A percentile compares a stretch with the other conserved stretches of the same genome.
Conservation (phyloP, 2,329 filamentous ascomycete genomes). For the Macrophomina tecta region DNA sequence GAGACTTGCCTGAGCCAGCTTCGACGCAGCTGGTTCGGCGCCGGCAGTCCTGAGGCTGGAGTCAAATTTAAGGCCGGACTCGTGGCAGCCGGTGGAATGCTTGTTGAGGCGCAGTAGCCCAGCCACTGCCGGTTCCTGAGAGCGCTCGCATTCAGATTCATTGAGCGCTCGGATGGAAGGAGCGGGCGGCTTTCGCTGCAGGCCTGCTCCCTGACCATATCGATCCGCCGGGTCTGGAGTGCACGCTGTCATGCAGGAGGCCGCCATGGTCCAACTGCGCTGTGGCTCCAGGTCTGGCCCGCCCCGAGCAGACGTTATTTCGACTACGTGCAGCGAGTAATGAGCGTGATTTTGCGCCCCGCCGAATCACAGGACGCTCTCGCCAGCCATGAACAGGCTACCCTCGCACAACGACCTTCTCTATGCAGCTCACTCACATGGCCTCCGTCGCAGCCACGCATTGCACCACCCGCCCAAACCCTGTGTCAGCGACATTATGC, state of each 20-base stretch:
- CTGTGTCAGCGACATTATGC: constrained; percentile 21
- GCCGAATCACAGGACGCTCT: constrained; percentile 20
- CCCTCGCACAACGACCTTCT: constrained; percentile 28
- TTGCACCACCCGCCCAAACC: constrained; percentile 13
- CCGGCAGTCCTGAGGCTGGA: background rate
- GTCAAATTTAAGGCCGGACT: constrained; percentile 6
- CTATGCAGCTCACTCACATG: constrained; percentile 27
- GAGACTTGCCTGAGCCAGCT: background rate
- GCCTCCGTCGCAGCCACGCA: constrained; percentile 26
- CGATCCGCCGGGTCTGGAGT: constrained; percentile 26
- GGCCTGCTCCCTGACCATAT: constrained; percentile 20
- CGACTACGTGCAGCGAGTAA: constrained; percentile 26
- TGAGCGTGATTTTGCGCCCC: constrained; percentile 20
- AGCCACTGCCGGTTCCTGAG: background rate
- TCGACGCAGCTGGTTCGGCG: background rate
- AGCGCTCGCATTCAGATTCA: constrained; percentile 11
- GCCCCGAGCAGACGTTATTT: constrained; percentile 29
- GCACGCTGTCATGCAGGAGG: constrained; percentile 20
- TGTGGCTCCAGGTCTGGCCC: constrained; percentile 29
- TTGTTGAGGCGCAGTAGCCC: background rate
- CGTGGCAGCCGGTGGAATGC: constrained; percentile 5
- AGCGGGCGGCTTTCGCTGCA: constrained; percentile 17
- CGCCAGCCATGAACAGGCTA: constrained; percentile 13
- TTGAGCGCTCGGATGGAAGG: constrained; percentile 25
- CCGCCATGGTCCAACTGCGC: constrained; percentile 7